Percentiles rank a stretch among this genome's conserved stretches.
Evolutionary conservation across 2,329 filamentous ascomycete genomes (phyloP).

Genomic region (Colletotrichum nymphaeae): DNA sequence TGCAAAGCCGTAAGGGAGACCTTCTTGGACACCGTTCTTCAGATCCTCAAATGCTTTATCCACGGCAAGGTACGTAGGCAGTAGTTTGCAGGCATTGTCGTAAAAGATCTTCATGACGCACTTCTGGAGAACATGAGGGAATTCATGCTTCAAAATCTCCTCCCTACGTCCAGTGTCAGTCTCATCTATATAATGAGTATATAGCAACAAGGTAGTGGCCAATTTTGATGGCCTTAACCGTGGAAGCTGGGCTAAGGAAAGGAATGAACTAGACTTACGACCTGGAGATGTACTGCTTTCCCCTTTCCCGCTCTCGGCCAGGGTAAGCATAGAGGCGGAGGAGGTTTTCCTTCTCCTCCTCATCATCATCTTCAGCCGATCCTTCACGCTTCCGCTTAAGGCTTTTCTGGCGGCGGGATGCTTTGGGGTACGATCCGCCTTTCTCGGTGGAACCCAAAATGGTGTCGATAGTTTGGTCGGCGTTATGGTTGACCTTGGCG

Average conservation of each 20-base stretch:
- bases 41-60: slow-evolving; percentile 37
- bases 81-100: slow-evolving; percentile 43
- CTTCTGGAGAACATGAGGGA: slow-evolving; percentile 43
- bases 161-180: slow-evolving; percentile 12
- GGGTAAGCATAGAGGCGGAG: slow-evolving; percentile 1
- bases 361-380: slow-evolving; percentile 34
- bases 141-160: slow-evolving; percentile 48
- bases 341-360: slow-evolving; percentile 22
- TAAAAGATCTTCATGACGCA: slow-evolving; percentile 41
- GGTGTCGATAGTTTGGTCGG: slow-evolving; percentile 46
- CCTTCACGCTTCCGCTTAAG: slow-evolving; percentile 56
- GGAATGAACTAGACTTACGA: slow-evolving; percentile 24
- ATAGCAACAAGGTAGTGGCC: not conserved
- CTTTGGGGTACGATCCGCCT: slow-evolving; percentile 51
- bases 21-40: not conserved
- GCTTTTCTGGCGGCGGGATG: slow-evolving; percentile 30
- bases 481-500: slow-evolving; percentile 41
- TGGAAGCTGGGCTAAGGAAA: not conserved
- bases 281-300: not conserved
- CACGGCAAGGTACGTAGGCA: slow-evolving; percentile 49
- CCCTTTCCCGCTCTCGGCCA: not conserved
- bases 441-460: slow-evolving; percentile 55
- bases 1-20: slow-evolving; percentile 37
- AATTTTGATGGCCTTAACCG: not conserved
- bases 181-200: not conserved